Base-by-base conservation (phyloP, 441 rosid genomes). In the Pelargonium citronellum region DNA sequence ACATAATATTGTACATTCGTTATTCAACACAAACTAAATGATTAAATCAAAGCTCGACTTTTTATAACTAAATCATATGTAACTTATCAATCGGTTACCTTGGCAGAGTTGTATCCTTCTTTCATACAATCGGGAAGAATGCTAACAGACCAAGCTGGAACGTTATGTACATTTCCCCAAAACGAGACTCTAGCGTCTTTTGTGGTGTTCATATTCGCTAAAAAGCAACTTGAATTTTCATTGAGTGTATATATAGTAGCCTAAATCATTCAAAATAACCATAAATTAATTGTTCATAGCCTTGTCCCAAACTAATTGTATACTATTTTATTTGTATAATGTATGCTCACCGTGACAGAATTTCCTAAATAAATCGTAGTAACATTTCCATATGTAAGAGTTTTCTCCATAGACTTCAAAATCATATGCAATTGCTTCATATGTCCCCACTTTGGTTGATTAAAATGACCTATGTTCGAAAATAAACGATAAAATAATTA, bases 361-460 rank as follows among this genome's bases (percentile, higher is more conserved):
- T 83, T 76, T 72, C 84, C 90, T 5, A 76, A 70, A 60, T 86
- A 83, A 9, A 39, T 3, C 1, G 30, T 62, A 1, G 79, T 16
- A 8, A 80, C 63, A n/a, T 77, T 79, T 9, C 94, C 92, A 10
- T 83, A 16, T 0, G 87, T 81, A 10, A 89, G 85, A 46, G 77
- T 71, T 13, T 68, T 72, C 83, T 89, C 92, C 60, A 86, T 79
- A 0, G 85, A 74, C 15, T 75, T 83, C 44, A 91, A 72, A 49
- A 82, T 66, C 2, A 60, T 64, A 11, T 91, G 94, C 20, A 90
- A 88, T 60, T 83, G 72, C 74, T 80, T 88, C 66, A 90, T 72
- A 34, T 90, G 95, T 1, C 91, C 92, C 65, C 82, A 92, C 34
- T 90, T 92, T 6, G 95, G 95, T 69, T 91, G 93, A 60, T 78